Evolutionary conservation across 176 grass and related monocot genomes (phyloP).

Genomic region (Elymus sibiricus): DNA sequence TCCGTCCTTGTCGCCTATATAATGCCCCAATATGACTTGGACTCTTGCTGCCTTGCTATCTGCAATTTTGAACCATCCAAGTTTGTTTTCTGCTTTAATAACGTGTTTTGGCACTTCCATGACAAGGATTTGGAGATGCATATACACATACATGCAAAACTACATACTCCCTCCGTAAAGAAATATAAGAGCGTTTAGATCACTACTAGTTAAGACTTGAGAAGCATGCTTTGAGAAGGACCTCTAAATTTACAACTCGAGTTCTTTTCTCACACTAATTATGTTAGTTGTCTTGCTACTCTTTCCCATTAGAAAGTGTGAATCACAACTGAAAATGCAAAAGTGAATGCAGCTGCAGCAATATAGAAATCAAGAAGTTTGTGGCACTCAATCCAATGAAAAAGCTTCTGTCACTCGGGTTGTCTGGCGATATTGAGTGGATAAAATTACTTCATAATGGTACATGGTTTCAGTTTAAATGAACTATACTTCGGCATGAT

Average conservation of each 20-base stretch:
- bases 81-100: neutral
- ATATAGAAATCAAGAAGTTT: neutral
- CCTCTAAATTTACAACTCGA: no score
- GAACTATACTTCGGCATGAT: neutral
- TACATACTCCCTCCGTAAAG: no score
- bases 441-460: neutral
- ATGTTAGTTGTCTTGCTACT: no score
- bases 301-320: no score
- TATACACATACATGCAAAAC: neutral
- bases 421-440: neutral
- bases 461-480: neutral
- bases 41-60: neutral
- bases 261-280: no score
- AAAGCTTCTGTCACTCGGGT: neutral
- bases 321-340: neutral
- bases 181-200: no score
- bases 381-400: neutral
- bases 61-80: neutral
- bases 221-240: no score
- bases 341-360: neutral
- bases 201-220: no score
- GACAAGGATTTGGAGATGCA: neutral
- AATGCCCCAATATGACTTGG: neutral
- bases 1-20: neutral
- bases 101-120: neutral